phyloP scores from a whole-genome alignment of 202 grass and related monocot species.

The Bolboschoenoplectus hybrid region DNA sequence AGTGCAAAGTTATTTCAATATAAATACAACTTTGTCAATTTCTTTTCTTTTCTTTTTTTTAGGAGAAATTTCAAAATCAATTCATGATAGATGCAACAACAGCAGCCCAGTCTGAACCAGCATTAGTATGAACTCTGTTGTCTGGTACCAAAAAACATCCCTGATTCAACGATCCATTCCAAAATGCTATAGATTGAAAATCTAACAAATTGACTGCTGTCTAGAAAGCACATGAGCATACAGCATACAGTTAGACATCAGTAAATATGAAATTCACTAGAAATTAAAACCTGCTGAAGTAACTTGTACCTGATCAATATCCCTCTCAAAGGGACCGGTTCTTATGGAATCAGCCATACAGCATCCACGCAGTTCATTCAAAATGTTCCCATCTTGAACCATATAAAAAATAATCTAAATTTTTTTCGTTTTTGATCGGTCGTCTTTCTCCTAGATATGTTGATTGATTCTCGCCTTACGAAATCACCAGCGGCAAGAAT shows the following conservation, averaged over 20 bases:
- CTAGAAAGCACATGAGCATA: not conserved
- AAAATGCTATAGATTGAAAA: not conserved
- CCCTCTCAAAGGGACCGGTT: conserved; percentile 65
- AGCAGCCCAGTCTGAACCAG: not conserved
- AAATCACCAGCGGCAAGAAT: conserved; percentile 7
- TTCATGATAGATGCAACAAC: not conserved
- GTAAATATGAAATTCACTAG: not conserved
- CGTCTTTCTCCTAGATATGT: not conserved
- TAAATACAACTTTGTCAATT: not conserved
- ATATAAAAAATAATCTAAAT: not conserved
- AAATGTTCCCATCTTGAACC: not conserved
- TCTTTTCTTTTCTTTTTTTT: no score
- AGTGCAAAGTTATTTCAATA: not conserved
- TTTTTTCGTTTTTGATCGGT: not conserved
- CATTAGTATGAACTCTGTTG: not conserved
- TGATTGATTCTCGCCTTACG: conserved; percentile 29
- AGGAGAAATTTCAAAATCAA: not conserved
- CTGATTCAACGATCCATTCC: not conserved
- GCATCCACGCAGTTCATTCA: conserved; percentile 13
- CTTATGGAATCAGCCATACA: conserved; percentile 58
- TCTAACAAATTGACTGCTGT: not conserved
- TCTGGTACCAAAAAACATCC: not conserved
- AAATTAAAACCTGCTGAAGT: conserved; percentile 9
- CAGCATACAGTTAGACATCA: not conserved
- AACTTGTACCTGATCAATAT: conserved; percentile 61